Percentiles rank a stretch among this genome's conserved stretches.
These are phyloP conservation scores for Gomphus bonarii DNA, from an alignment of 1,284 basidiomycete species.

Conservation along the genomic window DNA sequence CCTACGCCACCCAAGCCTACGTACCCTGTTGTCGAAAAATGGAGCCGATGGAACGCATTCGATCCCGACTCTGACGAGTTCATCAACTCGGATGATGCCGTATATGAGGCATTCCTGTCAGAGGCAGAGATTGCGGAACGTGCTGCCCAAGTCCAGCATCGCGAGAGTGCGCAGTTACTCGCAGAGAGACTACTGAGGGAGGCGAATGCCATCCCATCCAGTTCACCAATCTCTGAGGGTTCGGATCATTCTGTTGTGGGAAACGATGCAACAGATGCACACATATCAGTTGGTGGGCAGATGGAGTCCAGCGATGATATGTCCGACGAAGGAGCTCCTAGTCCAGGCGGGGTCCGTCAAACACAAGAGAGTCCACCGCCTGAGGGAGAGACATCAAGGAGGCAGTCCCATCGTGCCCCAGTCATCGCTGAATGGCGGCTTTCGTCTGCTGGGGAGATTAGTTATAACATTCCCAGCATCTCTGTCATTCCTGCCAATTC, in stretches of 20 bases:
- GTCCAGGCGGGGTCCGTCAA: neutral
- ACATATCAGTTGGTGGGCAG: neutral
- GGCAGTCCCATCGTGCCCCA: neutral
- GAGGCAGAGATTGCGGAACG: slow-evolving; percentile 17
- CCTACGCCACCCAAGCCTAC: slow-evolving; percentile 4
- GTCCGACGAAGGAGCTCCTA: neutral
- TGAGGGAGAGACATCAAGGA: neutral
- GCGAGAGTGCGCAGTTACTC: neutral
- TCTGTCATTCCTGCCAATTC: neutral
- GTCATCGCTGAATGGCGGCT: neutral
- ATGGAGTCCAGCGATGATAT: neutral
- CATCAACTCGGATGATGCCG: slow-evolving; percentile 44
- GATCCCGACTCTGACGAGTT: slow-evolving; percentile 78
- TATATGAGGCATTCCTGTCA: slow-evolving; percentile 57
- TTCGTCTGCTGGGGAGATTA: neutral
- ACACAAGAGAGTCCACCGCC: neutral
- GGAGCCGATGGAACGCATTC: slow-evolving; percentile 57
- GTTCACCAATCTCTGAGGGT: neutral
- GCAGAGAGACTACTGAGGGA: slow-evolving; percentile 2
- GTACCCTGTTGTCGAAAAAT: slow-evolving; percentile 30
- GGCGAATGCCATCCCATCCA: neutral
- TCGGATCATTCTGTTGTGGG: neutral
- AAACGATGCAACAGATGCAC: neutral
- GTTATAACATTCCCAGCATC: neutral
- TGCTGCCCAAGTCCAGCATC: neutral